These are phyloP conservation scores for Trichoderma endophyticum DNA, from an alignment of 2,329 filamentous ascomycete species.

Conservation along the genomic window DNA sequence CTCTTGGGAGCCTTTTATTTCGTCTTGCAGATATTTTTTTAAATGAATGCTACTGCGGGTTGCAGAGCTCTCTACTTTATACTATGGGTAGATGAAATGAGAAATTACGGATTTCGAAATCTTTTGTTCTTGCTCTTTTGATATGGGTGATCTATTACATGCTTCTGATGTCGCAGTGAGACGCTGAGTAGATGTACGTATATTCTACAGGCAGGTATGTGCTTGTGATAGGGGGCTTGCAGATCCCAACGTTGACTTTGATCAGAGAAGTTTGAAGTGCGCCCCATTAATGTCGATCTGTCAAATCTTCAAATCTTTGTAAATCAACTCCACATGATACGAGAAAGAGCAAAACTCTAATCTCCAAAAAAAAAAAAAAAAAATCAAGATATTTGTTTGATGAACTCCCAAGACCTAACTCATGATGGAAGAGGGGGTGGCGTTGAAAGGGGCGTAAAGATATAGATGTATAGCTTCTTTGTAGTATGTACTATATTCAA, in stretches of 20 bases:
- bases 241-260: neutral
- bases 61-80: neutral
- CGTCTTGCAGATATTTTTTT: neutral
- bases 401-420: neutral
- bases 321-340: neutral
- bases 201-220: too few relatives aligned
- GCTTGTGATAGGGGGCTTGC: neutral
- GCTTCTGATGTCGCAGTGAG: neutral
- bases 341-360: neutral
- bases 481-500: too few relatives aligned
- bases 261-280: neutral
- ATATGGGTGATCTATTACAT: neutral
- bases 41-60: neutral
- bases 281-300: neutral
- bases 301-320: neutral
- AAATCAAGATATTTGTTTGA: neutral
- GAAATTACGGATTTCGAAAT: neutral
- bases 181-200: too few relatives aligned
- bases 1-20: neutral
- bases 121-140: neutral
- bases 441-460: neutral
- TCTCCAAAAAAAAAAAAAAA: too few relatives aligned
- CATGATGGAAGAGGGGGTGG: neutral
- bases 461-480: neutral
- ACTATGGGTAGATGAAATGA: neutral